phyloP scores from a whole-genome alignment of 2,329 filamentous ascomycete genomes.

The Monosporascus sp. region DNA sequence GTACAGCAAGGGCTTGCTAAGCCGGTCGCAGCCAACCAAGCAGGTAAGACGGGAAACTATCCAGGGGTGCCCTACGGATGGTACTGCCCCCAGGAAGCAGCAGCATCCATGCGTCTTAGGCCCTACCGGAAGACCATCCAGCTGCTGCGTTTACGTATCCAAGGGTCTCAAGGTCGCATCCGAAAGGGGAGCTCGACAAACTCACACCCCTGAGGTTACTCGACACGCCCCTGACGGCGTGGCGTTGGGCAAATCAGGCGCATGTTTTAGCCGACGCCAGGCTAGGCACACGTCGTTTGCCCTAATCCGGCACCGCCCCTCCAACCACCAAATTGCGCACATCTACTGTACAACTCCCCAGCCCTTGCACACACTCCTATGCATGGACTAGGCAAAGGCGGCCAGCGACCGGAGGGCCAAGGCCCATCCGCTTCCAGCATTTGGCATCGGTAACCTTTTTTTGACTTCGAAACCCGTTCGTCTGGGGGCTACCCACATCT shows the following conservation, averaged over 20 bases:
- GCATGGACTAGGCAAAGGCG: background rate
- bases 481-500: background rate
- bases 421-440: no score
- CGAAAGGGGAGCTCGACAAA: conserved; percentile 7
- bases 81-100: conserved; percentile 24
- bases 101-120: conserved; percentile 19
- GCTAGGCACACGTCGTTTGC: conserved; percentile 18
- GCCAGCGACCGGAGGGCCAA: no score
- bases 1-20: background rate
- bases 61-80: conserved; percentile 28
- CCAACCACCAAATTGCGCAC: conserved; percentile 4
- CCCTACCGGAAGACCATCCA: conserved; percentile 23
- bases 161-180: conserved; percentile 1
- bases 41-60: conserved; percentile 7
- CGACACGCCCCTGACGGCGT: conserved; percentile 2
- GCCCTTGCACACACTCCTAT: background rate
- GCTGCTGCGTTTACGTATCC: conserved; percentile 12
- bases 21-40: background rate
- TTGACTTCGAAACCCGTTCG: background rate
- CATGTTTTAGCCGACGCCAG: conserved; percentile 9
- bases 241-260: conserved; percentile 11
- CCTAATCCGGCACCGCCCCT: conserved; percentile 14
- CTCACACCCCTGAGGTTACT: conserved; percentile 6
- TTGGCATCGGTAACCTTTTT: background rate
- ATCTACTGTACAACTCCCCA: conserved; percentile 1